A percentile compares a stretch with the other conserved stretches of the same genome.
Conservation (phyloP, 352 stramenopile species). For the Phytophthora aleatoria region DNA sequence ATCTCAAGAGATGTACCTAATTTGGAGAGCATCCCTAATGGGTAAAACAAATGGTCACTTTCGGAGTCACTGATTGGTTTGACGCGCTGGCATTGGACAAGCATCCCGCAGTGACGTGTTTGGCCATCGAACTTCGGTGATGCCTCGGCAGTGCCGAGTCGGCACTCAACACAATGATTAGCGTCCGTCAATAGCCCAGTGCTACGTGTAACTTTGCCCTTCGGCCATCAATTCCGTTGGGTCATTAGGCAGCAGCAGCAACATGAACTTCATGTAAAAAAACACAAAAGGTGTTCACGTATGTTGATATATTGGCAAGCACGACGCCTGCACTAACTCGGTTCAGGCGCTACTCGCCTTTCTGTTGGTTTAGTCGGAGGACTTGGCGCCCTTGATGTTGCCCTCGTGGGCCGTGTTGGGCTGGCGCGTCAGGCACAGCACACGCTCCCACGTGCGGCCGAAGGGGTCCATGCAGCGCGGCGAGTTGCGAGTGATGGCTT, state of each 20-base stretch:
- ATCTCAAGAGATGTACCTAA: not conserved
- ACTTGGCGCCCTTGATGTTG: constrained; percentile 57
- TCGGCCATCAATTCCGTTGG: not conserved
- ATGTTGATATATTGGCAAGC: constrained; percentile 25
- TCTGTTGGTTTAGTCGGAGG: constrained; percentile 55
- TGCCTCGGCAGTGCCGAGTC: not conserved
- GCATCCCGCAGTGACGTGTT: not conserved
- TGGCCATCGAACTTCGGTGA: too few relatives aligned
- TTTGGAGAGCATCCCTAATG: too few relatives aligned
- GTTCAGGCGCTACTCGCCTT: constrained; percentile 19
- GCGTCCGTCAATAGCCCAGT: not conserved
- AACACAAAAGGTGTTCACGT: constrained; percentile 5
- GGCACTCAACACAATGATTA: constrained; percentile 14
- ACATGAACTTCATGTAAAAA: not conserved
- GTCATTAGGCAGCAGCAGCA: not conserved
- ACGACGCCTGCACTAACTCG: constrained; percentile 11
- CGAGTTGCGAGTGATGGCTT: constrained; percentile 86
- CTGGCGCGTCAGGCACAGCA: constrained; percentile 95
- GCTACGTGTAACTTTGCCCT: too few relatives aligned
- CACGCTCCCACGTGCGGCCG: constrained; percentile 93
- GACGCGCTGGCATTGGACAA: constrained; percentile 8
- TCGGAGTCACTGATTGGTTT: constrained; percentile 8
- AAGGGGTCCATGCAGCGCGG: constrained; percentile 88
- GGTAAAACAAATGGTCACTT: constrained; percentile 5
- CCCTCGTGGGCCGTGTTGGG: constrained; percentile 87